phyloP scores from a whole-genome alignment of 208 protist genomes.

The Wallacemonas collosoma region DNA sequence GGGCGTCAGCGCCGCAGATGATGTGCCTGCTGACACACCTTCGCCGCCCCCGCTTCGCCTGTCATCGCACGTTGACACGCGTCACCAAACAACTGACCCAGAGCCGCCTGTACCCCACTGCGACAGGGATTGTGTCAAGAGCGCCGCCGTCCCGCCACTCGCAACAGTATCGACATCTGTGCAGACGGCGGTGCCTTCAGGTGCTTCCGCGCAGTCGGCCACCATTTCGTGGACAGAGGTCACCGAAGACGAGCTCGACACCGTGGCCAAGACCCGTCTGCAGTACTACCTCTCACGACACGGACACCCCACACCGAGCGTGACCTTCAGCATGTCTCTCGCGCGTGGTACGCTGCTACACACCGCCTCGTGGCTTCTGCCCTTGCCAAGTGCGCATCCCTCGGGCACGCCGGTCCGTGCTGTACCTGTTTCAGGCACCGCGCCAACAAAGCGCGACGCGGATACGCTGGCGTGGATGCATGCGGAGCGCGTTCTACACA shows the following conservation, averaged over 20 bases:
- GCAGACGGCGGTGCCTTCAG: neutral
- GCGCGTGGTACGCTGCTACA: constrained; percentile 45
- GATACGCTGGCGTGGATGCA: constrained; percentile 91
- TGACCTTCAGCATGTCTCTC: constrained; percentile 20
- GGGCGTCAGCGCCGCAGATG: neutral
- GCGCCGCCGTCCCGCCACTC: neutral
- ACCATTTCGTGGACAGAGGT: constrained; percentile 23
- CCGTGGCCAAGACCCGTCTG: constrained; percentile 62
- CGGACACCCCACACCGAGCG: neutral
- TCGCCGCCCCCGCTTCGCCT: constrained; percentile 81
- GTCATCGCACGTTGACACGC: constrained; percentile 17
- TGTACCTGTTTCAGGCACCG: constrained; percentile 51
- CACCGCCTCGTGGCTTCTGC: constrained; percentile 43
- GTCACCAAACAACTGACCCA: too few species aligned
- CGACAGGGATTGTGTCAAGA: neutral
- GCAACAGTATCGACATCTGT: neutral
- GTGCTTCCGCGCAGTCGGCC: too few species aligned
- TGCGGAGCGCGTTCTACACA: constrained; percentile 80
- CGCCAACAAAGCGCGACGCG: constrained; percentile 78
- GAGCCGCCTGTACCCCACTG: too few species aligned
- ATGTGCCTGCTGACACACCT: constrained; percentile 39
- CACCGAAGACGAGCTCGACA: constrained; percentile 59
- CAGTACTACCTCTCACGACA: constrained; percentile 85
- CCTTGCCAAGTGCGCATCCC: constrained; percentile 27
- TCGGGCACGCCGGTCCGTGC: neutral